Evolutionary conservation across 2,329 filamentous ascomycete species (phyloP).

Genomic region (Lachnellula suecica): DNA sequence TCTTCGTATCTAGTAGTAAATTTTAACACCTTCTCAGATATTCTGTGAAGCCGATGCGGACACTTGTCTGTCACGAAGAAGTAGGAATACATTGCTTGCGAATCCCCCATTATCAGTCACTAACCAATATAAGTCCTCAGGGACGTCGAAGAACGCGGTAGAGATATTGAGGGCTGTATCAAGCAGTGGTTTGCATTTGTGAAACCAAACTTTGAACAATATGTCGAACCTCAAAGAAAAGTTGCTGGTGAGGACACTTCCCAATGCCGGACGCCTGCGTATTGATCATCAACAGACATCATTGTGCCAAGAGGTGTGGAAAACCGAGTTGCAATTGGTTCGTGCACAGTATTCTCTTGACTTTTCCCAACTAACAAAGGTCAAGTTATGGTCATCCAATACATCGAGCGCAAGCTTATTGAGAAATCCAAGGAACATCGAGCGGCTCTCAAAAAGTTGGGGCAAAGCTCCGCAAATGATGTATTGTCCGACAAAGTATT

Average conservation of each 20-base stretch:
- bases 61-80: slow-evolving; percentile 84
- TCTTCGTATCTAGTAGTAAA: neutral
- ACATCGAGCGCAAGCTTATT: slow-evolving; percentile 82
- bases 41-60: slow-evolving; percentile 97
- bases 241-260: slow-evolving; percentile 61
- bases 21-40: slow-evolving; percentile 51
- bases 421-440: slow-evolving; percentile 85
- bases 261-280: neutral
- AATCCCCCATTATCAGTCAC: neutral
- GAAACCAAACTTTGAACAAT: slow-evolving; percentile 95
- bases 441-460: slow-evolving; percentile 73
- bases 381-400: slow-evolving; percentile 86
- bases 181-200: slow-evolving; percentile 98
- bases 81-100: slow-evolving; percentile 49
- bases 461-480: slow-evolving; percentile 67
- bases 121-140: slow-evolving; percentile 65
- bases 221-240: slow-evolving; percentile 86
- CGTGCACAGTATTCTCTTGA: slow-evolving; percentile 27
- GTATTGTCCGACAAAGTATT: slow-evolving; percentile 74
- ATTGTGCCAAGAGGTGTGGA: slow-evolving; percentile 95
- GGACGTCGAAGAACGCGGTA: slow-evolving; percentile 84
- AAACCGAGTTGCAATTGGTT: slow-evolving; percentile 86
- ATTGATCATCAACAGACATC: slow-evolving; percentile 59
- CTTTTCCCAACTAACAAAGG: slow-evolving; percentile 5
- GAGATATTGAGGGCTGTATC: slow-evolving; percentile 92